Evolutionary conservation across 2,329 filamentous ascomycete species (phyloP), one percentile per base, ranked within the genome.

Genomic region (Verticillium albo-atrum): DNA sequence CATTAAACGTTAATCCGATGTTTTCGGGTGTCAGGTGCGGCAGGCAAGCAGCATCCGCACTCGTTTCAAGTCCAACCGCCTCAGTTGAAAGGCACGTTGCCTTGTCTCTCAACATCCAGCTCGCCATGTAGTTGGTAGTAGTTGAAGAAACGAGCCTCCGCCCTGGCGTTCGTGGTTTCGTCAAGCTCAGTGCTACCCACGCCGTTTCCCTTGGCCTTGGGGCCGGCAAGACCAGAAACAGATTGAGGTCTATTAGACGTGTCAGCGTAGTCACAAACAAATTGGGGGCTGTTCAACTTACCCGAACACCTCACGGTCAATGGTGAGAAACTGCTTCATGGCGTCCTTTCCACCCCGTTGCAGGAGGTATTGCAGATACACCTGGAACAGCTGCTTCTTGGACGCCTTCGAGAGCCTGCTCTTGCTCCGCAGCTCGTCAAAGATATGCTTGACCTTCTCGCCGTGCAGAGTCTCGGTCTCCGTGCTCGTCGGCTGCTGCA

Each of bases 251-350:
- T 84, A 58, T 37, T 57, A 25, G 53, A 7, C 6, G 14, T 54
- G 52, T 54, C 30, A 54, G 52, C 14, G 30, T 26, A 32, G 54
- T 1, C 10, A 32, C 9, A 32, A 6, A 12, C 17, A 5, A 23
- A 23, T 50, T 10, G 20, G n/a, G 20, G 9, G 62, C 53, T 23
- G 25, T 32, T 51, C 12, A n/a, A 68, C 85, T 74, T 77, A 88
- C 87, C 95, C 95, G 72, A 96, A 95, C 61, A 97, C 85, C 72
- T 96, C 90, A 51, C 88, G 85, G 71, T 99, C 94, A 35, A 98
- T 79, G 61, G 82, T 78, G 70, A 97, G 81, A 72, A 93, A 97
- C 67, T 93, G 89, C 74, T 92, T 91, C 77, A 96, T 94, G 2
- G 91, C 85, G 32, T 93, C 86, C 71, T 92, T 90, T 62, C 86